These are phyloP conservation scores for Entomophthora muscae DNA, from an alignment of 371 early-diverging fungal species.

Conservation along the genomic window DNA sequence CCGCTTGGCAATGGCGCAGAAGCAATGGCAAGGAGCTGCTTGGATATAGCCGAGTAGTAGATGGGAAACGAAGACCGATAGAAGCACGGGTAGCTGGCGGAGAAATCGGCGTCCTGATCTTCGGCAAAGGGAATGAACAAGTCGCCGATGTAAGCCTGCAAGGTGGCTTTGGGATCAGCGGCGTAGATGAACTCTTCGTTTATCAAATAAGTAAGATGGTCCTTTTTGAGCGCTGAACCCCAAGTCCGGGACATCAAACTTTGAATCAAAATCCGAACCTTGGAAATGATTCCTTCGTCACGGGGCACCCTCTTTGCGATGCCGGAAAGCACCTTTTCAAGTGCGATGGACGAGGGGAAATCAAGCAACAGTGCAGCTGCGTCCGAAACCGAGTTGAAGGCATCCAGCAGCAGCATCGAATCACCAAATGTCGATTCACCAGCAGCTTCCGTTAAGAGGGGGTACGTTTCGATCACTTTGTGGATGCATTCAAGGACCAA, in stretches of 20 bases:
- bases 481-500: neutral
- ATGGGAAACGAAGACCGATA: slow-evolving; percentile 21
- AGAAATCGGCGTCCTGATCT: neutral
- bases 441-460: neutral
- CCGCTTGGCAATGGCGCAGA: slow-evolving; percentile 18
- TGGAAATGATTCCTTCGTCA: neutral
- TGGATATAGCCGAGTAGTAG: slow-evolving; percentile 36
- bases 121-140: neutral
- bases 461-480: neutral
- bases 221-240: neutral
- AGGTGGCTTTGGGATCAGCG: neutral
- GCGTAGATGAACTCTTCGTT: slow-evolving; percentile 3
- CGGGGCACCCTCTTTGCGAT: neutral
- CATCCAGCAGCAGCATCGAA: neutral
- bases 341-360: neutral
- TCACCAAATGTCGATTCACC: neutral
- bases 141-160: neutral
- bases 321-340: neutral
- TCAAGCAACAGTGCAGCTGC: neutral
- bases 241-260: neutral
- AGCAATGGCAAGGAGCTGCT: slow-evolving; percentile 22
- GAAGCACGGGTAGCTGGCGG: slow-evolving; percentile 1
- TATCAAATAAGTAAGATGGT: neutral
- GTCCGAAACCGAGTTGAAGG: neutral
- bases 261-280: neutral